Conservation (phyloP, 2,329 filamentous ascomycete genomes). For the Diaporthe sp. region DNA sequence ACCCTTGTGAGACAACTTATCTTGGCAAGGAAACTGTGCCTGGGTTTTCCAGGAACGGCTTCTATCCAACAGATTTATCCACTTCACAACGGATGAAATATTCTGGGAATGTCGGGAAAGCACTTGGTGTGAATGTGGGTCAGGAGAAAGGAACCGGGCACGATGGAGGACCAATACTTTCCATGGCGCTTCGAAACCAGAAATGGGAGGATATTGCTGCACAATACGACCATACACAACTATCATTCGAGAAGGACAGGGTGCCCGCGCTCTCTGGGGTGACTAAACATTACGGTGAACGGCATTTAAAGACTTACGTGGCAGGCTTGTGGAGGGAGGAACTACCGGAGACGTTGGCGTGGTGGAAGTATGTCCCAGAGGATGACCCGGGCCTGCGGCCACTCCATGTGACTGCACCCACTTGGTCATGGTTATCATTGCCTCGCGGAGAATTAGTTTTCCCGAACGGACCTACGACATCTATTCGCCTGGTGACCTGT, state of each 20-base stretch:
- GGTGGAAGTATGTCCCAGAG: not conserved
- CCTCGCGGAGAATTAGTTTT: not conserved
- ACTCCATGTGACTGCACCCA: not conserved
- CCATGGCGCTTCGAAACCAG: not conserved
- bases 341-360: not conserved
- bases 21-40: not conserved
- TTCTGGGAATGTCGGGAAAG: conserved; percentile 22
- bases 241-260: not conserved
- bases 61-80: not conserved
- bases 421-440: conserved; percentile 3
- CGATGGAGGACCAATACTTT: not conserved
- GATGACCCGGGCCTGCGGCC: not conserved
- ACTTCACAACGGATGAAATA: not conserved
- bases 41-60: conserved; percentile 22
- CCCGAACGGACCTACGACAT: not conserved
- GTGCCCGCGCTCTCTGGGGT: not conserved
- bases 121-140: conserved; percentile 14
- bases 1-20: not conserved
- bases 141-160: not conserved
- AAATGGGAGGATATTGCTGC: not conserved
- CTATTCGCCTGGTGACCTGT: not conserved
- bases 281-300: not conserved
- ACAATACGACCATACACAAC: not conserved
- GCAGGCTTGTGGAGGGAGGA: conserved; percentile 5
- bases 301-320: not conserved